A percentile compares a stretch with the other conserved stretches of the same genome.
phyloP scores from a whole-genome alignment of 768 basidiomycete genomes.

The Mycena haematopus region DNA sequence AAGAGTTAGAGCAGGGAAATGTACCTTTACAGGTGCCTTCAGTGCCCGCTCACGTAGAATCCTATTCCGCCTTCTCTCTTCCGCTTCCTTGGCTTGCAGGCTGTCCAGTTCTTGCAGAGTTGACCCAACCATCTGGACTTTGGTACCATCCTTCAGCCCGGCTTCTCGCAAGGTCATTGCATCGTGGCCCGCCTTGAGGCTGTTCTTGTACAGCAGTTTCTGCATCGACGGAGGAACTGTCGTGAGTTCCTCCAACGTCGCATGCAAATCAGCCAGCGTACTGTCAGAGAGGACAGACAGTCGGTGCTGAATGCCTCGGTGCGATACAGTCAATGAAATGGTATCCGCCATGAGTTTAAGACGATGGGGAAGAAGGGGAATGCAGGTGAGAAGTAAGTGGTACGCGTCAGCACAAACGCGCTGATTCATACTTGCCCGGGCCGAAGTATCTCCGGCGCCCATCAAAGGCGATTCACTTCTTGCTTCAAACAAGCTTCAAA shows the following conservation, averaged over 20 bases:
- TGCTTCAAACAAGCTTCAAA: too few relatives aligned
- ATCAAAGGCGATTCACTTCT: too few relatives aligned
- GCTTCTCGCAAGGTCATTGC: constrained; percentile 42
- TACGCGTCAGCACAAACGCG: neutral
- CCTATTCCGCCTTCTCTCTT: constrained; percentile 60
- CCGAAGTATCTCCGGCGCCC: too few relatives aligned
- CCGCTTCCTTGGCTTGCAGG: constrained; percentile 61
- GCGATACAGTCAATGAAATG: constrained; percentile 41
- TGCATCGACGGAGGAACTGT: constrained; percentile 68
- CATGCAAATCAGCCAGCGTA: constrained; percentile 58
- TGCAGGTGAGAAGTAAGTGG: neutral
- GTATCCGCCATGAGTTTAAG: constrained; percentile 21
- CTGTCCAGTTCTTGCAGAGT: constrained; percentile 63
- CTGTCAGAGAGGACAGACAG: constrained; percentile 57
- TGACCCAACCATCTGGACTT: constrained; percentile 74
- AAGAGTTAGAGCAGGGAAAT: constrained; percentile 13
- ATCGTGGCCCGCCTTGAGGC: constrained; percentile 38
- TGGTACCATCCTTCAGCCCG: constrained; percentile 70
- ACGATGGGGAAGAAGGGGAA: too few relatives aligned
- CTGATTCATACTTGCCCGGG: too few relatives aligned
- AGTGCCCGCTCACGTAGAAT: constrained; percentile 65
- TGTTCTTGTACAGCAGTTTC: constrained; percentile 78
- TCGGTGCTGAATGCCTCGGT: constrained; percentile 55
- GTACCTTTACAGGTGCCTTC: constrained; percentile 65
- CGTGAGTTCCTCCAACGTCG: constrained; percentile 65